Conservation (phyloP, 108 stramenopile genomes). For the Conticribra weissflogii region DNA sequence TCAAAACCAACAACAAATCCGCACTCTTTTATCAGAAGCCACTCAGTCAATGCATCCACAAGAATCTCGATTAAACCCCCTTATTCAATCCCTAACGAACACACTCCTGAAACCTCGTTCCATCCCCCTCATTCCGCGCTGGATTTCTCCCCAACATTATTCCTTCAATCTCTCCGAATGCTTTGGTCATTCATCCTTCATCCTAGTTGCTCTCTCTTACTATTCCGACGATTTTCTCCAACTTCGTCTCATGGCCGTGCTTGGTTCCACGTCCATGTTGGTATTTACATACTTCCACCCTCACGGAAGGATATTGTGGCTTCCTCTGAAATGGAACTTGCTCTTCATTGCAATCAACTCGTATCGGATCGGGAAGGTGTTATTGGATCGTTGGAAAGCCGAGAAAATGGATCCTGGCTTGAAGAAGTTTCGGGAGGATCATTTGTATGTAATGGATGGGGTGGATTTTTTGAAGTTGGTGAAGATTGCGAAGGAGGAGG, state of each 20-base stretch:
- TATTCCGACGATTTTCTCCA: conserved; percentile 76
- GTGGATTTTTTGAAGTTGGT: conserved; percentile 73
- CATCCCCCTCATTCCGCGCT: conserved; percentile 78
- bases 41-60: conserved; percentile 8
- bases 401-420: conserved; percentile 51
- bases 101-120: conserved; percentile 59
- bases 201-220: conserved; percentile 83
- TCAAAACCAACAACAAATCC: conserved; percentile 20
- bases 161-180: conserved; percentile 71
- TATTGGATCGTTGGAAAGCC: conserved; percentile 58
- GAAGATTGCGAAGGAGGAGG: conserved; percentile 48
- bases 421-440: conserved; percentile 55
- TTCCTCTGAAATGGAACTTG: conserved; percentile 87
- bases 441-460: conserved; percentile 71
- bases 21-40: conserved; percentile 17
- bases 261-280: conserved; percentile 75
- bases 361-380: conserved; percentile 65
- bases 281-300: conserved; percentile 91
- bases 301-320: conserved; percentile 83
- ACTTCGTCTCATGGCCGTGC: conserved; percentile 76
- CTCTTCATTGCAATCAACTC: conserved; percentile 80
- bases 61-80: conserved; percentile 7
- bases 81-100: conserved; percentile 33
- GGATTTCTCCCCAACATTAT: conserved; percentile 70
- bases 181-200: conserved; percentile 80